A percentile compares a stretch with the other conserved stretches of the same genome.
Evolutionary conservation across 225 moss, liverwort and hornwort species (phyloP).

Genomic region (Antitrichia curtipendula): DNA sequence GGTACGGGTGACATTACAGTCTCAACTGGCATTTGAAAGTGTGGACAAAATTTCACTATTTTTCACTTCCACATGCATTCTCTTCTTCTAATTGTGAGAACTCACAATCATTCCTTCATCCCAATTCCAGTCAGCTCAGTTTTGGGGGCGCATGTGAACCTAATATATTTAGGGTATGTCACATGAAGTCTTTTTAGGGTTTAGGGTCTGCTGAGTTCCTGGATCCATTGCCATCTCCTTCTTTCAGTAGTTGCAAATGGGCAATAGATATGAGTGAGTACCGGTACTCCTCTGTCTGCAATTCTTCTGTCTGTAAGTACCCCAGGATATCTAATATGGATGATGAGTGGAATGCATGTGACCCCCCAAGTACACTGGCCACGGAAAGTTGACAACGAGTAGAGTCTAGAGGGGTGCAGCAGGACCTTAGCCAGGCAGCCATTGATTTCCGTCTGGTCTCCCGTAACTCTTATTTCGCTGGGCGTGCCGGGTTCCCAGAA

Average conservation of each 20-base stretch:
- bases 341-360: background rate
- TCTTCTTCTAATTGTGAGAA: background rate
- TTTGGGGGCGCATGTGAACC: background rate
- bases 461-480: background rate
- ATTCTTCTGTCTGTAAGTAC: background rate
- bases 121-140: background rate
- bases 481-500: no score
- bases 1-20: background rate
- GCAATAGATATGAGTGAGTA: background rate
- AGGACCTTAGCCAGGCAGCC: background rate
- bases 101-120: background rate
- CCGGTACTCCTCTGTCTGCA: background rate
- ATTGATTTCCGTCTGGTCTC: background rate
- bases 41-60: background rate
- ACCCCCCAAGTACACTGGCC: background rate
- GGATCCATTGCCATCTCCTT: background rate
- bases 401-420: no score
- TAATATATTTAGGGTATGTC: no score
- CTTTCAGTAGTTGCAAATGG: background rate
- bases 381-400: background rate
- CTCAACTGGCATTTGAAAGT: background rate
- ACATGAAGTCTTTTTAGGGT: no score
- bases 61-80: background rate
- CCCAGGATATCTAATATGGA: background rate
- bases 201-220: background rate